Percentiles rank a stretch among this genome's conserved stretches.
phyloP scores from a whole-genome alignment of 805 yeast species.

The Candida yuanshanica region DNA sequence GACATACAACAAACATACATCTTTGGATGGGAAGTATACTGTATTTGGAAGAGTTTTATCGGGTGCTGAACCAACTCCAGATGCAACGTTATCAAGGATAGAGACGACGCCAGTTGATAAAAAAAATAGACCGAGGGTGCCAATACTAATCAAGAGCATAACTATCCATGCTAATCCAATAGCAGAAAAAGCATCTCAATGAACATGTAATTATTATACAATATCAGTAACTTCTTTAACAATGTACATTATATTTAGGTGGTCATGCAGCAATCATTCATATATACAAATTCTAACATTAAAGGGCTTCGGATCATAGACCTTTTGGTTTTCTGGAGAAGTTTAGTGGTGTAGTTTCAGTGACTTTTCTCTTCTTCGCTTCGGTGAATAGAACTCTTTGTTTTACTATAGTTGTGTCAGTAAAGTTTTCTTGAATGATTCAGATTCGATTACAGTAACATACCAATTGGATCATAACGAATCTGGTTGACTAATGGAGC shows the following conservation, averaged over 20 bases:
- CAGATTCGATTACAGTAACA: slow-evolving; percentile 11
- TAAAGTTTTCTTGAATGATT: slow-evolving; percentile 2
- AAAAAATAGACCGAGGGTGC: slow-evolving; percentile 31
- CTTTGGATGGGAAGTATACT: slow-evolving; percentile 61
- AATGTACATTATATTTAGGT: slow-evolving; percentile 1
- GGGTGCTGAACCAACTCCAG: slow-evolving; percentile 35
- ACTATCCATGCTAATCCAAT: slow-evolving; percentile 41
- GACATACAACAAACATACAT: slow-evolving; percentile 87
- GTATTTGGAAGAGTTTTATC: slow-evolving; percentile 69
- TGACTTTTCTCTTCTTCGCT: slow-evolving; percentile 75
- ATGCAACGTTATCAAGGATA: slow-evolving; percentile 23
- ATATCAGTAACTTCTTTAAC: neutral
- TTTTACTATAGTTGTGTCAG: slow-evolving; percentile 42
- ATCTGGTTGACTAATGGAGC: slow-evolving; percentile 76
- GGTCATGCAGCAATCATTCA: slow-evolving; percentile 1
- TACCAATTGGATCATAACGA: slow-evolving; percentile 72
- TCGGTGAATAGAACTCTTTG: slow-evolving; percentile 91
- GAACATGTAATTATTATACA: neutral
- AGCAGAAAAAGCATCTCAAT: slow-evolving; percentile 21
- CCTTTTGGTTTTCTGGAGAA: slow-evolving; percentile 36
- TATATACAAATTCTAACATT: neutral
- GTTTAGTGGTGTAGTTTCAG: slow-evolving; percentile 37
- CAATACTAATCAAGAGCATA: slow-evolving; percentile 25
- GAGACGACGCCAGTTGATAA: slow-evolving; percentile 27
- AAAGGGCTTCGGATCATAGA: slow-evolving; percentile 4